Conservation (phyloP, 192 early-diverging fungal species). For the Chytriomyces confervae region DNA sequence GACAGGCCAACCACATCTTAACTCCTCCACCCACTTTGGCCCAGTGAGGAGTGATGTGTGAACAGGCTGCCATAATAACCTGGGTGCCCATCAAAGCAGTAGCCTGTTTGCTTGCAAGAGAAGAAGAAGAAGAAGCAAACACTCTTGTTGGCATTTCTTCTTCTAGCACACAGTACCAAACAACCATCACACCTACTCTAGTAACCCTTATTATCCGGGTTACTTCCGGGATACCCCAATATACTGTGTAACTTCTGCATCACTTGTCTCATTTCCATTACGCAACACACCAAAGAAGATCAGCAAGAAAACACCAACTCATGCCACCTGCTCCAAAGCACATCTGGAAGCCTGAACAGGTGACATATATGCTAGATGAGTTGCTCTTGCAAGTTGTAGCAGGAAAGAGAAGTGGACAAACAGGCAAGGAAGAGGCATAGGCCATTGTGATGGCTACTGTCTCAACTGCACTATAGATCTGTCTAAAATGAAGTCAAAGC, state of each 20-base stretch:
- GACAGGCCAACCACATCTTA: neutral
- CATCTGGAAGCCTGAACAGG: no score
- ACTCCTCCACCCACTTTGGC: conserved; percentile 5
- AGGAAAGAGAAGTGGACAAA: neutral
- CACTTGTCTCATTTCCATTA: no score
- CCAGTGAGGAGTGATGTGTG: conserved; percentile 1
- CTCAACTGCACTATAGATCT: neutral
- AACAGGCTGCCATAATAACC: neutral
- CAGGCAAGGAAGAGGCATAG: neutral
- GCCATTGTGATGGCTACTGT: no score
- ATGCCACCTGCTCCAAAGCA: no score
- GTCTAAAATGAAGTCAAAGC: neutral
- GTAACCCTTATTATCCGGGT: neutral
- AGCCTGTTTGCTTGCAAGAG: neutral
- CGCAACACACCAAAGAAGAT: no score
- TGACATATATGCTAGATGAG: neutral
- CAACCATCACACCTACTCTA: neutral
- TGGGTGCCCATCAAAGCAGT: neutral
- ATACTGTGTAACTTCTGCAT: no score
- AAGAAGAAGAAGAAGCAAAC: neutral
- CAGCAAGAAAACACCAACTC: no score
- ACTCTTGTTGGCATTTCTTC: neutral
- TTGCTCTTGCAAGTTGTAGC: neutral
- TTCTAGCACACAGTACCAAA: neutral
- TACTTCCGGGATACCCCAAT: no score